Evolutionary conservation across 306 rosid species (phyloP), one percentile per base, ranked within the genome.

Genomic region (Coriaria nepalensis): DNA sequence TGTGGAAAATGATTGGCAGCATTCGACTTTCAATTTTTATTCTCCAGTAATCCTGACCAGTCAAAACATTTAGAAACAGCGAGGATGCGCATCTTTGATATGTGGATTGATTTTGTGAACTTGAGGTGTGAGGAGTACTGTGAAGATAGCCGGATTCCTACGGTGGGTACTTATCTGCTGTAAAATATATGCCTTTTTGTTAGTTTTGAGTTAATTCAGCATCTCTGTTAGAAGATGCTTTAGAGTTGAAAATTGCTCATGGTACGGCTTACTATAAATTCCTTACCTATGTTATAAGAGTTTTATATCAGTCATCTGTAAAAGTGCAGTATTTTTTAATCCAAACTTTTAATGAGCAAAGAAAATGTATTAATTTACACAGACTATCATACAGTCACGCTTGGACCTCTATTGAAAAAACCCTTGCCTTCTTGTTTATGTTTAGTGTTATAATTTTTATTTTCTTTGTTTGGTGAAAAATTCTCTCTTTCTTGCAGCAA

Each of bases 61-160:
- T 90, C 95, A 38, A 90, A 84, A 69, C 95, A 90, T 77, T 78
- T 84, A 73, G 97, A 90, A 73, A 90, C 97, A 20, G 95, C 95
- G 9, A 78, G 95, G 70, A 90, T 90, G 95, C 82, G 84, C 14
- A 63, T 90, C 49, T 79, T 75, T 65, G 90, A 81, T 66, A 61
- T 65, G 5, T 84, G 94, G 95, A 73, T 90, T 64, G 97, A 90
- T 77, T 90, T 90, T 71, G 97, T 84, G 47, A 90, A 90, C 74
- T 68, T 84, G 37, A 62, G 92, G 55, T 76, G 95, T 50, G 97
- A 84, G 66, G 97, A 84, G 64, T 90, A 84, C 43, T 40, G 84
- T 33, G 93, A 90, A 50, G 65, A 79, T 63, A 90, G 95, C 66
- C 97, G 97, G 55, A 84, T 90, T 70, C 97, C 97, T 56, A 70